Base-by-base conservation (phyloP, 495 filamentous ascomycete species). In the Immersiella caudata region DNA sequence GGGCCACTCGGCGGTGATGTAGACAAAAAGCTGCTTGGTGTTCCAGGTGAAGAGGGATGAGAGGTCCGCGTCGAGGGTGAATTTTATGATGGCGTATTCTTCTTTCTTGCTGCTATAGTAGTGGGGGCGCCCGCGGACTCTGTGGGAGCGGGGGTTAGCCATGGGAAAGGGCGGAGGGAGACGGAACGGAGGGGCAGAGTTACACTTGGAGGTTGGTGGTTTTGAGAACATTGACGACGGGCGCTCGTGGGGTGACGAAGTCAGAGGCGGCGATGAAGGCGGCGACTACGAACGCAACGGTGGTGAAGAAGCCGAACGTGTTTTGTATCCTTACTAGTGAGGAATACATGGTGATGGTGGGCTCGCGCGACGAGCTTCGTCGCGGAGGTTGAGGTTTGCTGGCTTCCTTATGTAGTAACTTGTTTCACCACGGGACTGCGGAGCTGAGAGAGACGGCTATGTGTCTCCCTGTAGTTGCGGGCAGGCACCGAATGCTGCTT, bases 21-120 rank as follows among this genome's bases (percentile, higher is more conserved):
- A 99, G 78, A 96, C 87, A 80, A 98, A 99, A 71, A 98, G 79
- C 79, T 97, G 93, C 79, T 99, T 99, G n/a, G 95, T 99, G 83
- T 99, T 99, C 96, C 96, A 99, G 79, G 91, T 96, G 88, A 97
- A 97, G 73, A 99, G 89, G 27, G 90, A 89, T 64, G 88, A 87
- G 60, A 99, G 86, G 80, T 99, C 94, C 46, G 82, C 81, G 69
- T 97, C 89, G 22, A 98, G 87, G 71, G 94, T 91, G 84, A 99
- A 98, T 71, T 89, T 90, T 76, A 99, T 89, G 73, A 94, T 86
- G 68, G 94, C 94, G 77, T 97, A 96, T 80, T 99, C 94, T 78
- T 97, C 93, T 73, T 90, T 91, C 78, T 94, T 96, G 33, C 86
- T 83, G 63, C 89, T 91, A 85, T 97, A 95, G 85, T 97, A 97